phyloP scores from a whole-genome alignment of 2,329 filamentous ascomycete genomes.

The Pseudomassariella vexata region DNA sequence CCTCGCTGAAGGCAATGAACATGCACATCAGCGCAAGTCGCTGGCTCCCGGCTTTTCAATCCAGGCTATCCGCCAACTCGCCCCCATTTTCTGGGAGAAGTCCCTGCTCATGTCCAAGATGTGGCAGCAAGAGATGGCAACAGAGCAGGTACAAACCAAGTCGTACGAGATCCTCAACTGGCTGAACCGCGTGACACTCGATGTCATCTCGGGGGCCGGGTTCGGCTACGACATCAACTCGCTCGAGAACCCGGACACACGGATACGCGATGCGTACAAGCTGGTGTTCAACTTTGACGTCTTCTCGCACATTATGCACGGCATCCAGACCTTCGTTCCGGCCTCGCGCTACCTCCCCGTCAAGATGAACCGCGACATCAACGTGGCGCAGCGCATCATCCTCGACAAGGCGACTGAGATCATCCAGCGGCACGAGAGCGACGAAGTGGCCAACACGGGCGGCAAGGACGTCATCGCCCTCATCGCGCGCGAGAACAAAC shows the following conservation, averaged over 20 bases:
- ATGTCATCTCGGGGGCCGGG: constrained; percentile 36
- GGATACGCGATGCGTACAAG: constrained; percentile 32
- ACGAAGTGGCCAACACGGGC: constrained; percentile 22
- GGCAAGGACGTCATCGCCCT: constrained; percentile 33
- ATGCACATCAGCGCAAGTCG: constrained; percentile 33
- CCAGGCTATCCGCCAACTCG: constrained; percentile 28
- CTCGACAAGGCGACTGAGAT: constrained; percentile 27
- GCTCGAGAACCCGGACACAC: constrained; percentile 27
- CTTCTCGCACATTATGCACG: constrained; percentile 28
- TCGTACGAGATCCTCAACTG: constrained; percentile 33
- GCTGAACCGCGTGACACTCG: constrained; percentile 36
- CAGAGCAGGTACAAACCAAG: constrained; percentile 19
- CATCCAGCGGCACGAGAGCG: constrained; percentile 27
- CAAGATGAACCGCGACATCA: constrained; percentile 32
- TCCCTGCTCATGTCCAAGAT: constrained; percentile 34
- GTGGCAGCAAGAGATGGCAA: constrained; percentile 29
- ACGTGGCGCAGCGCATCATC: constrained; percentile 27
- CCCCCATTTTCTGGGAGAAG: constrained; percentile 34
- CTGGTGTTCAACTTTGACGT: constrained; percentile 35
- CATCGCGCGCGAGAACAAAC: constrained; percentile 34
- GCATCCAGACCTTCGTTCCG: constrained; percentile 34
- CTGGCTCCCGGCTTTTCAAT: constrained; percentile 31
- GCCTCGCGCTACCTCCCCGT: constrained; percentile 30
- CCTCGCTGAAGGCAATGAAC: constrained; percentile 34
- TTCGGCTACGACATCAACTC: constrained; percentile 35